These are phyloP conservation scores for Cladosporium sp. DNA, from an alignment of 2,329 filamentous ascomycete species.

Conservation along the genomic window DNA sequence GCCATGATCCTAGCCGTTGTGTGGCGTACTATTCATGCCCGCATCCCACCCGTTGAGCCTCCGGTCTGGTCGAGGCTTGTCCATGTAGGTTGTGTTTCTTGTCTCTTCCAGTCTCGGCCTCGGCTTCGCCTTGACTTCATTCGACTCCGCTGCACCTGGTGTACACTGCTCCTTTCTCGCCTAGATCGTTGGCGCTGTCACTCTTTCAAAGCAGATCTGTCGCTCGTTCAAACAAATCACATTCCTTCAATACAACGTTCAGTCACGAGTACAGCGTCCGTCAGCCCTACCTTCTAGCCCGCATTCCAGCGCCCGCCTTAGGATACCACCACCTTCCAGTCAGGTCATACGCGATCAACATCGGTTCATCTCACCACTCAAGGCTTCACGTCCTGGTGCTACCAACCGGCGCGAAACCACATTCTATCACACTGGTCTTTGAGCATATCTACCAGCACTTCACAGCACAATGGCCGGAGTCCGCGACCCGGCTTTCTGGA, in stretches of 20 bases:
- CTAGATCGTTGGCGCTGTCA: neutral
- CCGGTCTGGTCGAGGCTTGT: neutral
- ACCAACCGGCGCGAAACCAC: neutral
- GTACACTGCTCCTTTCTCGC: no score
- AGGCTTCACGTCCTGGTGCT: neutral
- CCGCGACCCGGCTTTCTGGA: slow-evolving; percentile 55
- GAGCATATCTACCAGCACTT: neutral
- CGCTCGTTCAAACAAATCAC: slow-evolving; percentile 6
- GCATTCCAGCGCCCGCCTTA: slow-evolving; percentile 13
- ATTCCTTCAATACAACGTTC: slow-evolving; percentile 4
- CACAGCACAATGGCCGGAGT: slow-evolving; percentile 40
- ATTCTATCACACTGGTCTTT: neutral
- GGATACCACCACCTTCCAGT: neutral
- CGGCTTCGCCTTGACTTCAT: no score
- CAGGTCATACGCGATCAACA: neutral
- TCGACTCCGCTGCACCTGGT: no score
- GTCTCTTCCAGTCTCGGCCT: no score
- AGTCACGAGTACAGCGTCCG: neutral
- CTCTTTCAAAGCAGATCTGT: slow-evolving; percentile 11
- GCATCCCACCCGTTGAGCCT: neutral
- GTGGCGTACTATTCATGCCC: neutral
- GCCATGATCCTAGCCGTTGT: neutral
- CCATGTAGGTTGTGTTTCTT: neutral
- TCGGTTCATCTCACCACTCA: neutral
- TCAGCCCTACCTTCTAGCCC: slow-evolving; percentile 2